phyloP scores from a whole-genome alignment of 805 yeast species.

The Metschnikowia rubicola region DNA sequence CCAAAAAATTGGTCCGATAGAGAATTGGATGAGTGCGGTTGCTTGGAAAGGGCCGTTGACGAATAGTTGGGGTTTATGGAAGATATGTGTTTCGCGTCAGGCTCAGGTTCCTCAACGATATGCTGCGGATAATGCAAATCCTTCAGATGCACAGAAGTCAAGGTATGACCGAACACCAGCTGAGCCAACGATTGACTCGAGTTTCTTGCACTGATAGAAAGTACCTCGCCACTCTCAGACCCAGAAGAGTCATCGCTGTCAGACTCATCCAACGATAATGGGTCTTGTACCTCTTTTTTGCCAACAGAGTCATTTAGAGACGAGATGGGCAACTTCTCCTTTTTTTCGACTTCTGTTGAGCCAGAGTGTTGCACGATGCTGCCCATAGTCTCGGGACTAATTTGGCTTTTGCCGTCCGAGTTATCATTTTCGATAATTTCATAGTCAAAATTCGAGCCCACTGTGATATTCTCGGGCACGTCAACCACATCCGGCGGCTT shows the following conservation, averaged over 20 bases:
- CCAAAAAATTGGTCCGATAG: slow-evolving; percentile 39
- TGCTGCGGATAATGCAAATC: slow-evolving; percentile 22
- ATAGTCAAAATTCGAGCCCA: slow-evolving; percentile 40
- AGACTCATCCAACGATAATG: slow-evolving; percentile 12
- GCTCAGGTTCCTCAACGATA: slow-evolving; percentile 20
- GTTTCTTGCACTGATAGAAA: slow-evolving; percentile 36
- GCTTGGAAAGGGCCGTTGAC: slow-evolving; percentile 36
- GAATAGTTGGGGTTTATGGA: slow-evolving; percentile 35
- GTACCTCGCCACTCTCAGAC: slow-evolving; percentile 32
- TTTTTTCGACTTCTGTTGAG: background rate
- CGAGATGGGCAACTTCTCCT: slow-evolving; percentile 18
- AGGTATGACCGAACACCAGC: slow-evolving; percentile 31
- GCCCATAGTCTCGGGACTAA: slow-evolving; percentile 16
- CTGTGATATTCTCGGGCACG: slow-evolving; percentile 43
- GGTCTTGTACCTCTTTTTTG: slow-evolving; percentile 5
- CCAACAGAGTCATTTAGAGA: slow-evolving; percentile 19
- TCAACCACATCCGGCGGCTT: slow-evolving; percentile 41
- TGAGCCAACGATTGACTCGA: slow-evolving; percentile 44
- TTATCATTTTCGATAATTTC: slow-evolving; percentile 31
- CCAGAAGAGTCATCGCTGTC: slow-evolving; percentile 19
- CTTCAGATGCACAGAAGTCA: slow-evolving; percentile 16
- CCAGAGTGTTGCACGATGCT: background rate
- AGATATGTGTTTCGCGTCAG: slow-evolving; percentile 25
- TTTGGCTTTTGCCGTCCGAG: slow-evolving; percentile 10
- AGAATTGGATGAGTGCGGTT: slow-evolving; percentile 40